Evolutionary conservation across 345 rosid genomes (phyloP).

Genomic region (Linum lewisii): DNA sequence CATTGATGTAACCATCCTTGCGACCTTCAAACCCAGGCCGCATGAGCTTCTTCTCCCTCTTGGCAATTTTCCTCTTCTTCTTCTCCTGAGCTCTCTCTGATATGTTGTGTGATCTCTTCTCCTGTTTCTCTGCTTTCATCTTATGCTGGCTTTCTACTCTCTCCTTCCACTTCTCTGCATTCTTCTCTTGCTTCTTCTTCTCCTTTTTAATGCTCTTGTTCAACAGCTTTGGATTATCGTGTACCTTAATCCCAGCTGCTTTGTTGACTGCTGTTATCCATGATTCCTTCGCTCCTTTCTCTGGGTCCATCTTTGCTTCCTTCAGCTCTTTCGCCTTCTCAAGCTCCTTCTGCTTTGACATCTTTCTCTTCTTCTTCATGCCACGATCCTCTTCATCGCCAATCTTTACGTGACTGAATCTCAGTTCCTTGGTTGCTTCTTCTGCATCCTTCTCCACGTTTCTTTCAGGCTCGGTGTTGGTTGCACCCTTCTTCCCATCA

Average conservation of each 20-base stretch:
- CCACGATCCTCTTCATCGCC: slow-evolving; percentile 47
- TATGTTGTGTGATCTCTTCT: slow-evolving; percentile 63
- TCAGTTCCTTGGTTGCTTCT: slow-evolving; percentile 71
- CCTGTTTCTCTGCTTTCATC: slow-evolving; percentile 60
- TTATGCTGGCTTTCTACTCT: slow-evolving; percentile 51
- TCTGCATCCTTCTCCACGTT: slow-evolving; percentile 46
- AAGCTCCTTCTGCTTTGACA: slow-evolving; percentile 58
- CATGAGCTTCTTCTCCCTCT: slow-evolving; percentile 81
- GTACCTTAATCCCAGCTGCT: slow-evolving; percentile 77
- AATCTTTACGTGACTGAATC: slow-evolving; percentile 58
- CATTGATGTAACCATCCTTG: slow-evolving; percentile 27
- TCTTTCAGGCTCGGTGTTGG: slow-evolving; percentile 19
- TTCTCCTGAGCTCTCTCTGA: slow-evolving; percentile 58
- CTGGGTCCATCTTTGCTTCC: slow-evolving; percentile 70
- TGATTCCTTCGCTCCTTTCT: slow-evolving; percentile 65
- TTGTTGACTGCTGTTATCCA: slow-evolving; percentile 72
- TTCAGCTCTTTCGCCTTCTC: slow-evolving; percentile 52
- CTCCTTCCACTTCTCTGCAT: slow-evolving; percentile 79
- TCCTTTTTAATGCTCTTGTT: slow-evolving; percentile 67
- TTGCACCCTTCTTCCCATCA: slow-evolving; percentile 25
- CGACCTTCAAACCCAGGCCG: slow-evolving; percentile 95
- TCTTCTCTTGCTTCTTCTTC: slow-evolving; percentile 63
- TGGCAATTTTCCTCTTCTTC: slow-evolving; percentile 60
- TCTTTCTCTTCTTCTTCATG: slow-evolving; percentile 47
- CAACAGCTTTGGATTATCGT: slow-evolving; percentile 72